Percentiles rank a stretch among this genome's conserved stretches.
Evolutionary conservation across 768 basidiomycete genomes (phyloP).

Genomic region (Kondoa subrosea): DNA sequence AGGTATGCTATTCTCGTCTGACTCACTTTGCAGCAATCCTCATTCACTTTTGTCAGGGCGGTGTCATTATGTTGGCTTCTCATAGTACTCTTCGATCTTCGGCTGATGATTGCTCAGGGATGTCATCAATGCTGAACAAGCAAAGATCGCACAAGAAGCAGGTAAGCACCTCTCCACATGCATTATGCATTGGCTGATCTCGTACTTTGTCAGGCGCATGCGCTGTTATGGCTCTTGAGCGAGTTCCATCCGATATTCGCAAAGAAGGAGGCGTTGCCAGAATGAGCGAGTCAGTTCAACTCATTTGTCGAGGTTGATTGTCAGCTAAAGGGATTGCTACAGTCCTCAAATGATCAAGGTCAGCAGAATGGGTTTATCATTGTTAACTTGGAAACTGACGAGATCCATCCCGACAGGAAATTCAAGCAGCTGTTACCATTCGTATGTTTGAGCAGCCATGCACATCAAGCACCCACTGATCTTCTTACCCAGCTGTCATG

Average conservation of each 20-base stretch:
- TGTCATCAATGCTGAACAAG: constrained; percentile 38
- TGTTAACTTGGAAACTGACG: not conserved
- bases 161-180: constrained; percentile 28
- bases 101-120: no score
- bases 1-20: no score
- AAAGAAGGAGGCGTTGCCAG: constrained; percentile 81
- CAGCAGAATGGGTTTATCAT: not conserved
- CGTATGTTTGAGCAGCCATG: not conserved
- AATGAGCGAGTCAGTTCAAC: constrained; percentile 40
- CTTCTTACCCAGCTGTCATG: constrained; percentile 41
- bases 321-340: constrained; percentile 52
- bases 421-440: constrained; percentile 83
- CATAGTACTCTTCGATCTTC: no score
- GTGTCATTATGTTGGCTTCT: no score
- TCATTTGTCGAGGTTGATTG: constrained; percentile 1
- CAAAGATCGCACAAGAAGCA: constrained; percentile 89
- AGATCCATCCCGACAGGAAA: constrained; percentile 36
- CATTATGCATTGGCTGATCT: not conserved
- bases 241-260: constrained; percentile 78
- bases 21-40: no score
- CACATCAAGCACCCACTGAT: not conserved
- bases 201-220: no score
- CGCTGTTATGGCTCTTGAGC: constrained; percentile 58
- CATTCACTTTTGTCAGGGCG: no score
- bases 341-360: constrained; percentile 81